phyloP scores from a whole-genome alignment of 2,329 filamentous ascomycete genomes.

The Cladobotryum mycophilum region DNA sequence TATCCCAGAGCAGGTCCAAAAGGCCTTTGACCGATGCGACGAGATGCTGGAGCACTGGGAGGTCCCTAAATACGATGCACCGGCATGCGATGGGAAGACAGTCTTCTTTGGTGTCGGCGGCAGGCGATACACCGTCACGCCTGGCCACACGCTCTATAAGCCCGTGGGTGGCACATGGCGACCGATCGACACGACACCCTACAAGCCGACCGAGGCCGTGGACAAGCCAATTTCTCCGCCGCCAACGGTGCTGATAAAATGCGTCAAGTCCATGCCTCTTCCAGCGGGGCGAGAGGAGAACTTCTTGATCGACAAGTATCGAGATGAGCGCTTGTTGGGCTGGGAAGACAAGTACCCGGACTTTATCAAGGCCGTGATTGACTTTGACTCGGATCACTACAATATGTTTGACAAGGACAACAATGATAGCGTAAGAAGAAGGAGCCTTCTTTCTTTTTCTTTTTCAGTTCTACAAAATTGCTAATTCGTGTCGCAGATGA shows the following conservation, averaged over 20 bases:
- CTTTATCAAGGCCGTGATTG: conserved; percentile 24
- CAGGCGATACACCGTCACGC: conserved; percentile 13
- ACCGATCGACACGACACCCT: conserved; percentile 7
- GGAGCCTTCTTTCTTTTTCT: too few species aligned
- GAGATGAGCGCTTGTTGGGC: conserved; percentile 21
- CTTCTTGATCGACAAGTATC: conserved; percentile 21
- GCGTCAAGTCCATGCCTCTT: conserved; percentile 11
- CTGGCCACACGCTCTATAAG: conserved; percentile 18
- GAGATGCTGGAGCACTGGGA: conserved; percentile 25
- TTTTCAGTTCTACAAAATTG: neutral
- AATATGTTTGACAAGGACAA: conserved; percentile 20
- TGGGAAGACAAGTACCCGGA: conserved; percentile 22
- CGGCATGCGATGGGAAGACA: conserved; percentile 8
- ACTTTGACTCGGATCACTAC: conserved; percentile 23
- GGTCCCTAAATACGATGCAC: conserved; percentile 20
- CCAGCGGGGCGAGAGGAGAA: conserved; percentile 7
- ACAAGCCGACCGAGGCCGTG: neutral
- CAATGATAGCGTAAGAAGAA: conserved; percentile 3
- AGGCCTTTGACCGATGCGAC: conserved; percentile 25
- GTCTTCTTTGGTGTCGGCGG: conserved; percentile 15
- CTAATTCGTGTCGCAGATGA: conserved; percentile 6
- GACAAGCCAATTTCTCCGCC: conserved; percentile 14
- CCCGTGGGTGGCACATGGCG: conserved; percentile 16
- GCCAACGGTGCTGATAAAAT: conserved; percentile 20
- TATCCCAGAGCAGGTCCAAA: conserved; percentile 21